Percentiles rank a stretch among this genome's conserved stretches.
phyloP scores from a whole-genome alignment of 192 early-diverging fungal genomes.

The Gamsiella multidivaricata region DNA sequence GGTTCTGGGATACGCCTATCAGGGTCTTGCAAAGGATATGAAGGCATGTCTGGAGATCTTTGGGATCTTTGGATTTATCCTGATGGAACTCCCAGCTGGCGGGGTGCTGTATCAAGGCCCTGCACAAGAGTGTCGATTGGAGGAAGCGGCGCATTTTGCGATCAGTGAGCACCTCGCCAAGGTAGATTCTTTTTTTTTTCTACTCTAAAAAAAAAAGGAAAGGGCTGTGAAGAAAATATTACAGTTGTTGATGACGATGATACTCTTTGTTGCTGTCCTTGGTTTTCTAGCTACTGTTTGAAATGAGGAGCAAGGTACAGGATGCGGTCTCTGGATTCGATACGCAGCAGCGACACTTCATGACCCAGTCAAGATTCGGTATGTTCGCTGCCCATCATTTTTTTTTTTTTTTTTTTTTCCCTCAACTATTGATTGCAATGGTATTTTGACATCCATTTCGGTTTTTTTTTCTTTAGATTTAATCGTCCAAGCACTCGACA shows the following conservation, averaged over 20 bases:
- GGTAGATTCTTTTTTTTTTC: too few relatives aligned
- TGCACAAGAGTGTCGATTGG: conserved; percentile 1
- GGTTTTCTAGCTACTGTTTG: neutral
- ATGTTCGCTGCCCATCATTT: neutral
- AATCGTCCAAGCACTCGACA: conserved; percentile 14
- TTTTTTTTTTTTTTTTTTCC: neutral
- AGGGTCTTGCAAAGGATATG: neutral
- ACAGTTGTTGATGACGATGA: too few relatives aligned
- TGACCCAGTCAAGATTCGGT: neutral
- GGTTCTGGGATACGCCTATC: conserved; percentile 15
- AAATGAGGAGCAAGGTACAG: too few relatives aligned
- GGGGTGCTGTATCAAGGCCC: conserved; percentile 23
- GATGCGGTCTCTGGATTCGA: neutral
- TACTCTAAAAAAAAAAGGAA: too few relatives aligned
- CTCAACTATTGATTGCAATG: too few relatives aligned
- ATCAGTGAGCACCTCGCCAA: conserved; percentile 4
- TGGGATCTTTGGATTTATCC: conserved; percentile 25
- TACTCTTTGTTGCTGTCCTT: neutral
- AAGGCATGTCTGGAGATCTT: conserved; percentile 6
- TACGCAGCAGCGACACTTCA: neutral
- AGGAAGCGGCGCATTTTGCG: neutral
- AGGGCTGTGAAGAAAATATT: too few relatives aligned
- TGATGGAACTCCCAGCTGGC: conserved; percentile 8
- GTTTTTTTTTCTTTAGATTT: neutral
- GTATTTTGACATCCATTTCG: neutral